Percentiles rank a stretch among this genome's conserved stretches.
Evolutionary conservation across 345 rosid genomes (phyloP).

Genomic region (Orychophragmus violaceus): DNA sequence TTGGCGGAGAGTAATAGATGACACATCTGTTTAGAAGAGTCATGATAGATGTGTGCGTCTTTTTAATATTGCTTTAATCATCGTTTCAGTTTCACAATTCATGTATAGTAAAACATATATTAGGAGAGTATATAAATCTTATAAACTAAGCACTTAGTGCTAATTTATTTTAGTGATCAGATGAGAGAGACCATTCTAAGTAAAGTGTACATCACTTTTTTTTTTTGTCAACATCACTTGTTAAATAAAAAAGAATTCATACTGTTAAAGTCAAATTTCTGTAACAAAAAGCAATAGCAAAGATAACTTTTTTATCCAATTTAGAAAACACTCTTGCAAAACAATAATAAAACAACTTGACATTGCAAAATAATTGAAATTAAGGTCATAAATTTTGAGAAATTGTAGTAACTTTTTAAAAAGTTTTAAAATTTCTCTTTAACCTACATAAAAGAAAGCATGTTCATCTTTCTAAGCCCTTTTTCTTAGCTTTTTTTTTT

Average conservation of each 20-base stretch:
- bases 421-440: constrained; percentile 14
- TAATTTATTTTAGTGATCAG: neutral
- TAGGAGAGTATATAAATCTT: neutral
- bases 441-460: constrained; percentile 17
- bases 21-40: neutral
- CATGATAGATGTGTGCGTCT: neutral
- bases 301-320: constrained; percentile 18
- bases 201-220: constrained; percentile 16
- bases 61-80: neutral
- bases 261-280: constrained; percentile 25
- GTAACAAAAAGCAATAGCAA: constrained; percentile 13
- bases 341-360: neutral
- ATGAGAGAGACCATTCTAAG: constrained; percentile 23
- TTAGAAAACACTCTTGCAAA: neutral
- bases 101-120: neutral
- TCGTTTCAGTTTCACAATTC: neutral
- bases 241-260: neutral
- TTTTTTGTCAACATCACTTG: too few species aligned
- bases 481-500: constrained; percentile 11
- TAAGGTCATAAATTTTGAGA: neutral
- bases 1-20: neutral
- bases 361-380: neutral
- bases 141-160: constrained; percentile 11
- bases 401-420: constrained; percentile 1
- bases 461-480: constrained; percentile 16